Evolutionary conservation across 78 protist species (phyloP), one percentile per base, ranked within the genome.

Genomic region (Dictyostelium firmibasis): DNA sequence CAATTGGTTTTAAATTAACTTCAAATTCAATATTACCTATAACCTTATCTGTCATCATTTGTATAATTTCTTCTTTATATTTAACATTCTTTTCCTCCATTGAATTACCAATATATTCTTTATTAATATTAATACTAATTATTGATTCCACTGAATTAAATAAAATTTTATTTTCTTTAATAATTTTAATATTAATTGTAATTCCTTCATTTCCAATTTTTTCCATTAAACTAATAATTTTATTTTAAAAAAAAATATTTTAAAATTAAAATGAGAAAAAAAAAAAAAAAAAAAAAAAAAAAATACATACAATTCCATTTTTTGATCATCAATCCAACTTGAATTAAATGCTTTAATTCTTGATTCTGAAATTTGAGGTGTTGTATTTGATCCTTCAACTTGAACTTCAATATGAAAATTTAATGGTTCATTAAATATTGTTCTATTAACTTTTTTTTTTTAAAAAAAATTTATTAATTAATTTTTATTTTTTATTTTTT

Each of bases 21-120:
- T 85, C 70, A 31, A 85, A 85, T 31, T 85, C 83, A 47, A 85
- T 85, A 11, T 41, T 9, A 23, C 91, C 91, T 9, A 85, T 7
- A 18, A 36, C 53, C 7, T 10, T 33, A 2, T 31, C 79, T 11
- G 20, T 16, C 78, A 29, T 14, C 38, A 70, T 14, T 70, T 16
- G 27, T 10, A 33, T 29, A 27, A 23, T 67, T 27, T 14, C 14
- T 27, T 27, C 18, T 2, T 16, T 7, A 27, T n/a, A 62, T 25
- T 2, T 27, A 27, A 25, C 36, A 8, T 27, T 67, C 36, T 67
- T 29, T n/a, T 27, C 27, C 2, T 72, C 79, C 44, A 72, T 33
- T 16, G 79, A 72, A 33, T 27, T 33, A 33, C 79, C 79, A 72
- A 72, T 33, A 3, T 33, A 13, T 5, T 35, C 36, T 35, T 20